Base-by-base conservation (phyloP, 345 rosid species). In the Linum tenue region DNA sequence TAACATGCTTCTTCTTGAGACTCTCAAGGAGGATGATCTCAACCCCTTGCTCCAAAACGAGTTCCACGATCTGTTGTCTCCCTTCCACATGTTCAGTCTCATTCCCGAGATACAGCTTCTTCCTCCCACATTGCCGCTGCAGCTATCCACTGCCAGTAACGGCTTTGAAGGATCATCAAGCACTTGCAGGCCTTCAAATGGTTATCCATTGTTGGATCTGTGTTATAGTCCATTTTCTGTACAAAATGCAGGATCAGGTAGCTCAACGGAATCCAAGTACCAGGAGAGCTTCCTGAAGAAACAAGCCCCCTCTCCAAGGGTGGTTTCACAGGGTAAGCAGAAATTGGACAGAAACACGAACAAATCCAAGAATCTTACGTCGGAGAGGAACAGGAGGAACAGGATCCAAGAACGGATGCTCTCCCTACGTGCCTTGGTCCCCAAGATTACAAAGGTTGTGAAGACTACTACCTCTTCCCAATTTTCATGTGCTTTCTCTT, bases 341-440 rank as follows among this genome's bases (percentile, higher is more conserved):
- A 71, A 58, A 55, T 56, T 57, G 11, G 83, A 62, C 38, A 79
- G 70, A 62, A 82, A 76, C n/a, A 44, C 70, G 14, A 75, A 43
- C 69, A 74, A 74, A 15, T 83, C 97, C 0, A 90, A 88, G 87
- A 88, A 94, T 82, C 90, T 90, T 76, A 55, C 80, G 50, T 74
- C 88, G 0, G 97, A 94, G 76, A 85, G 97, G 72, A 90, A 80
- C 10, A 81, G 99, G 69, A 86, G 97, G 79, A 70, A 62, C 53
- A 80, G 75, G 73, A 80, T 94, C 7, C 85, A 78, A 37, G 82
- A 83, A 14, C 79, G 81, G 4, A 75, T 94, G 37, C 72, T 60
- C 61, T 65, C 89, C 61, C 71, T 94, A 56, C 85, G 96, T 8
- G 69, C 89, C 36, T 60, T 82, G 12, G 97, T 86, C 63, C 99